Conservation (phyloP, 225 moss, liverwort and hornwort genomes). For the Pseudisothecium myosuroides region DNA sequence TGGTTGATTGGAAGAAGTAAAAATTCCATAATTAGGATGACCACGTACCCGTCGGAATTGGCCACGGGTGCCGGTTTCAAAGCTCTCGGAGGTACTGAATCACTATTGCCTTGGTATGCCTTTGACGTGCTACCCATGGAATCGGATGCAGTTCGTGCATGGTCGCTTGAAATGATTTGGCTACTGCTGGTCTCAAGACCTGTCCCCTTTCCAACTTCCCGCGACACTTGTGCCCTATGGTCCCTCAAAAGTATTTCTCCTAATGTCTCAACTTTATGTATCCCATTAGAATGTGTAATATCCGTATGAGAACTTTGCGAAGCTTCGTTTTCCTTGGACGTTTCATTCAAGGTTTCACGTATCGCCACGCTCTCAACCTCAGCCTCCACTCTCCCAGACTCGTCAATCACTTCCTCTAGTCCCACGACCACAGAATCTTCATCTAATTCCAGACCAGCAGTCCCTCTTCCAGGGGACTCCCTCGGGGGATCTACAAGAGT, state of each 20-base stretch:
- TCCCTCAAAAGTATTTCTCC: constrained; percentile 45
- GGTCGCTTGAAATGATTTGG: constrained; percentile 6
- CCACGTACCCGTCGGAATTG: constrained; percentile 39
- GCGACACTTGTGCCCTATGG: constrained; percentile 14
- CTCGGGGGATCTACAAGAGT: neutral
- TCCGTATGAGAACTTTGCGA: neutral
- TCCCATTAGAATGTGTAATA: constrained; percentile 4
- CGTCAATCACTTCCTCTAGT: neutral
- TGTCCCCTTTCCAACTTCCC: constrained; percentile 36
- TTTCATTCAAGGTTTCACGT: neutral
- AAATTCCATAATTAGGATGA: neutral
- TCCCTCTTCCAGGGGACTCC: neutral
- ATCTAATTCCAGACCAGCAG: neutral
- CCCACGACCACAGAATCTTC: neutral
- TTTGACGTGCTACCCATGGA: constrained; percentile 23
- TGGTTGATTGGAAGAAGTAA: neutral
- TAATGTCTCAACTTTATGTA: constrained; percentile 22
- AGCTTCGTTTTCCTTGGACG: neutral
- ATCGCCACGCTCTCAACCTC: neutral
- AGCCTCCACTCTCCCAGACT: neutral
- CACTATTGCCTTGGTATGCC: constrained; percentile 21
- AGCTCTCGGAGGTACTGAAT: constrained; percentile 6
- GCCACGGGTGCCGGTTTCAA: constrained; percentile 12
- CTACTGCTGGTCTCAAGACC: constrained; percentile 26
- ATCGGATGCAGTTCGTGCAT: constrained; percentile 14